Percentiles rank a stretch among this genome's conserved stretches.
Conservation (phyloP, 2,329 filamentous ascomycete species). For the Blastomyces emzantsi region DNA sequence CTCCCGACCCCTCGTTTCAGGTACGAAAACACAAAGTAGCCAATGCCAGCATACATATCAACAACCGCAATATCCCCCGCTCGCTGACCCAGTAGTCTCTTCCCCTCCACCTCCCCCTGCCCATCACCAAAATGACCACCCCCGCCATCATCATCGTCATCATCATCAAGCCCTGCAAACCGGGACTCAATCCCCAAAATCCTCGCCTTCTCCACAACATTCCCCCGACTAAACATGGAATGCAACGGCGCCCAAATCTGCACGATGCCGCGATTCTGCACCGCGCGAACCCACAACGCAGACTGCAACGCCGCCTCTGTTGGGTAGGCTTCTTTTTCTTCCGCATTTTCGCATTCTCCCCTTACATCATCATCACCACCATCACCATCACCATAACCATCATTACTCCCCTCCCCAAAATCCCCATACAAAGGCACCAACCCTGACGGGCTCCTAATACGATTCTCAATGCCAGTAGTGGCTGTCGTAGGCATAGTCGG, state of each 20-base stretch:
- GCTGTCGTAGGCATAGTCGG: constrained; percentile 20
- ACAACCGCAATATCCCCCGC: constrained; percentile 40
- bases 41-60: constrained; percentile 87
- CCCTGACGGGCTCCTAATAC: constrained; percentile 62
- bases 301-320: constrained; percentile 48
- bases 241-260: constrained; percentile 84
- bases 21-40: constrained; percentile 88
- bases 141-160: background rate
- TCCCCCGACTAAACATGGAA: constrained; percentile 92
- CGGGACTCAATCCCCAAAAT: constrained; percentile 45
- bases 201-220: constrained; percentile 78
- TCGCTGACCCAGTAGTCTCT: constrained; percentile 20
- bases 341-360: constrained; percentile 5
- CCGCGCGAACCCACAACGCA: constrained; percentile 70
- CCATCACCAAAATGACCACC: background rate
- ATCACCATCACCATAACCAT: background rate
- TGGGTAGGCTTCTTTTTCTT: constrained; percentile 23
- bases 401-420: constrained; percentile 51
- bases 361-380: constrained; percentile 17
- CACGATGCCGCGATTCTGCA: constrained; percentile 64
- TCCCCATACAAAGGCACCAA: constrained; percentile 62
- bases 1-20: constrained; percentile 55
- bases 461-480: constrained; percentile 47
- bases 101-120: background rate
- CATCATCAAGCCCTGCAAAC: constrained; percentile 28